These are phyloP conservation scores for Backusella westeae DNA, from an alignment of 192 early-diverging fungal genomes.

Conservation along the genomic window DNA sequence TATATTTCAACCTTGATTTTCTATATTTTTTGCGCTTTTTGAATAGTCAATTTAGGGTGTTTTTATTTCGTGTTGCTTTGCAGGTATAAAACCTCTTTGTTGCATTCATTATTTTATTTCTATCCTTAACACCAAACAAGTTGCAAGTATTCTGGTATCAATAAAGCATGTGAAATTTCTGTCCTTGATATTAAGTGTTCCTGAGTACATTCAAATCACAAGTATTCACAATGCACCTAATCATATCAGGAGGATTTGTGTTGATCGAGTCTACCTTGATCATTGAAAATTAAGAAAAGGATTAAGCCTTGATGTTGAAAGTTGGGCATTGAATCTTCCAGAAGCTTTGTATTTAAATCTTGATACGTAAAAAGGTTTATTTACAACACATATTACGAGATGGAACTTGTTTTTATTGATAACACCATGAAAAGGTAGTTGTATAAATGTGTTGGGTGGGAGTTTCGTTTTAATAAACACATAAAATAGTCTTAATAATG, in stretches of 20 bases:
- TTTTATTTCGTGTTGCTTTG: neutral
- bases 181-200: neutral
- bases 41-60: neutral
- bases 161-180: too few species aligned
- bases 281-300: neutral
- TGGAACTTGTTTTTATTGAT: too few species aligned
- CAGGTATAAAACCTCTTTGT: neutral
- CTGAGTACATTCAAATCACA: neutral
- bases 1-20: neutral
- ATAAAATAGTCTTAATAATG: neutral
- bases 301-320: too few species aligned
- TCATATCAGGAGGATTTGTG: neutral
- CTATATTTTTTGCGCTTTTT: conserved; percentile 1
- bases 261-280: neutral
- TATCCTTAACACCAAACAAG: neutral
- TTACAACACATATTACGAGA: neutral
- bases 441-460: neutral
- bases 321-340: too few species aligned
- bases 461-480: neutral
- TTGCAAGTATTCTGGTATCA: too few species aligned
- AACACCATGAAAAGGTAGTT: too few species aligned
- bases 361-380: neutral
- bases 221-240: neutral
- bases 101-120: too few species aligned
- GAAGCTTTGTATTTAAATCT: neutral